These are phyloP conservation scores for Sclerospora graminicola DNA, from an alignment of 352 stramenopile genomes.

Conservation along the genomic window DNA sequence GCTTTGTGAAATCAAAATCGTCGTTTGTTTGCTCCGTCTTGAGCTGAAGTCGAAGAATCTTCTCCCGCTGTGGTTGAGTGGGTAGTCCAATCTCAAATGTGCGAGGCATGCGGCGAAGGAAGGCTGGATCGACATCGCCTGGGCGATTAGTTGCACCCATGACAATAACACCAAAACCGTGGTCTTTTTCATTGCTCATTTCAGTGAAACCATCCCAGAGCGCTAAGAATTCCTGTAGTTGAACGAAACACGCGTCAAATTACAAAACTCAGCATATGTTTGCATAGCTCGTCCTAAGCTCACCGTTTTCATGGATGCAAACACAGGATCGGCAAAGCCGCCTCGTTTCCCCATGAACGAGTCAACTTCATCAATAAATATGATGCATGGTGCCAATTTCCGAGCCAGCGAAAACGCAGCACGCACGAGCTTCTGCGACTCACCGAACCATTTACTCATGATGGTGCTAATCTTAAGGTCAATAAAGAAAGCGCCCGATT, in stretches of 20 bases:
- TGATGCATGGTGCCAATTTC: constrained; percentile 94
- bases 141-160: constrained; percentile 95
- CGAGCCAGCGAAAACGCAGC: constrained; percentile 89
- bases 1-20: constrained; percentile 67
- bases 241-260: constrained; percentile 6
- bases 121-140: constrained; percentile 87
- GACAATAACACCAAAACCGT: constrained; percentile 89
- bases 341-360: constrained; percentile 86
- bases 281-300: background rate
- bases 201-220: constrained; percentile 95
- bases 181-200: constrained; percentile 44
- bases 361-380: constrained; percentile 98
- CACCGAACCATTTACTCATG: constrained; percentile 88
- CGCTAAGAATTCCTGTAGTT: constrained; percentile 91
- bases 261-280: background rate
- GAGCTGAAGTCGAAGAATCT: constrained; percentile 92
- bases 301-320: constrained; percentile 84
- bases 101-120: constrained; percentile 92
- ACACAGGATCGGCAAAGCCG: constrained; percentile 65
- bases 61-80: constrained; percentile 69
- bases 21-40: constrained; percentile 72
- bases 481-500: constrained; percentile 86
- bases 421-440: constrained; percentile 90
- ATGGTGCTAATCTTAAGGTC: constrained; percentile 85
- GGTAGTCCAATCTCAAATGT: constrained; percentile 94